phyloP scores from a whole-genome alignment of 345 rosid species.

The Punica granatum region DNA sequence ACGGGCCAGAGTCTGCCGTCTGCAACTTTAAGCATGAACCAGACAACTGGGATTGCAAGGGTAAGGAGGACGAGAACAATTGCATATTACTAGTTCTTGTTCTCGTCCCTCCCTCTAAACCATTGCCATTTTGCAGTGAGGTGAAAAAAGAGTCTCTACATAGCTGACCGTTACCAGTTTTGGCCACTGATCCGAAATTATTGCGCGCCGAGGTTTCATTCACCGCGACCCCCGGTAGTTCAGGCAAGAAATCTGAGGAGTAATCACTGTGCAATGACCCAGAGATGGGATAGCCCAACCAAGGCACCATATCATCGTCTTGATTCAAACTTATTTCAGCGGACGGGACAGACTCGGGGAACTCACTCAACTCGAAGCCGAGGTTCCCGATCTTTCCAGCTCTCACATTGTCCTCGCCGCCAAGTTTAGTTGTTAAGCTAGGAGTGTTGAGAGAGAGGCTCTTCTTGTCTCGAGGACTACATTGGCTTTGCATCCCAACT shows the following conservation, averaged over 20 bases:
- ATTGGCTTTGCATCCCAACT: slow-evolving; percentile 50
- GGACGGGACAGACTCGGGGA: slow-evolving; percentile 37
- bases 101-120: slow-evolving; percentile 14
- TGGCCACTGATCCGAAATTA: slow-evolving; percentile 30
- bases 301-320: slow-evolving; percentile 62
- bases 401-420: slow-evolving; percentile 22
- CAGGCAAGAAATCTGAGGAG: slow-evolving; percentile 49
- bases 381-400: slow-evolving; percentile 21
- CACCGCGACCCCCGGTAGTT: slow-evolving; percentile 46
- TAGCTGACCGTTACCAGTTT: slow-evolving; percentile 22
- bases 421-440: slow-evolving; percentile 16
- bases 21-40: slow-evolving; percentile 23
- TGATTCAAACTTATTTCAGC: slow-evolving; percentile 42
- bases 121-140: slow-evolving; percentile 1
- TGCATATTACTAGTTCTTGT: slow-evolving; percentile 8
- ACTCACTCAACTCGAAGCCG: slow-evolving; percentile 31
- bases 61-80: background rate
- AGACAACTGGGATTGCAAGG: background rate
- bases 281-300: slow-evolving; percentile 51
- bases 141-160: slow-evolving; percentile 14
- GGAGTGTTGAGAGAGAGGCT: slow-evolving; percentile 15
- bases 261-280: slow-evolving; percentile 37
- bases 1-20: slow-evolving; percentile 28
- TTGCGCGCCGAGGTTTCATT: slow-evolving; percentile 33
- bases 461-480: slow-evolving; percentile 15